Evolutionary conservation across 2,329 filamentous ascomycete species (phyloP).

Genomic region (Cercospora brassicicola): DNA sequence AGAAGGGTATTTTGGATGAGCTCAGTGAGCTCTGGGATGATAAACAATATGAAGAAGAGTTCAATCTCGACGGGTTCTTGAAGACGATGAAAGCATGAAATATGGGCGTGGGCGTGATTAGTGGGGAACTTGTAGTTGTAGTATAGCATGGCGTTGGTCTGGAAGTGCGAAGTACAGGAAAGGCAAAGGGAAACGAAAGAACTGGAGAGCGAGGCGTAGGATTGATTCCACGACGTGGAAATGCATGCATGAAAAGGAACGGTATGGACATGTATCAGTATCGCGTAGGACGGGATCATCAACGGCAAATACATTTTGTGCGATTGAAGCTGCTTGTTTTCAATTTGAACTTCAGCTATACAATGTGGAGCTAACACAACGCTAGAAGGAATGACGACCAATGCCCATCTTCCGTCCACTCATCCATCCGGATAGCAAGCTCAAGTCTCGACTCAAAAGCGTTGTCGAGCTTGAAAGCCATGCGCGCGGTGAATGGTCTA

Average conservation of each 20-base stretch:
- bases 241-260: neutral
- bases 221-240: neutral
- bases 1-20: constrained; percentile 95
- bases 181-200: neutral
- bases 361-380: neutral
- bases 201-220: neutral
- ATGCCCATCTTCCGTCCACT: too few relatives aligned
- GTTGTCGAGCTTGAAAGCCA: neutral
- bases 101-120: neutral
- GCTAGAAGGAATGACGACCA: neutral
- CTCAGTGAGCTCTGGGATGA: constrained; percentile 96
- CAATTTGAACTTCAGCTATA: neutral
- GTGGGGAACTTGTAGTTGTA: neutral
- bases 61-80: constrained; percentile 91
- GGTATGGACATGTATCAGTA: neutral
- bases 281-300: neutral
- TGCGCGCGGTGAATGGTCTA: neutral
- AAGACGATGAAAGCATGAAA: constrained; percentile 75
- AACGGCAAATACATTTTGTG: neutral
- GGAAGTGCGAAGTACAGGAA: neutral
- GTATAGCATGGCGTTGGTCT: constrained; percentile 10
- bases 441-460: neutral
- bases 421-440: neutral
- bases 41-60: constrained; percentile 96
- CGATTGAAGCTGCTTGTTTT: neutral